Conservation (phyloP, 805 yeast species). For the Torulaspora microellipsoides region DNA sequence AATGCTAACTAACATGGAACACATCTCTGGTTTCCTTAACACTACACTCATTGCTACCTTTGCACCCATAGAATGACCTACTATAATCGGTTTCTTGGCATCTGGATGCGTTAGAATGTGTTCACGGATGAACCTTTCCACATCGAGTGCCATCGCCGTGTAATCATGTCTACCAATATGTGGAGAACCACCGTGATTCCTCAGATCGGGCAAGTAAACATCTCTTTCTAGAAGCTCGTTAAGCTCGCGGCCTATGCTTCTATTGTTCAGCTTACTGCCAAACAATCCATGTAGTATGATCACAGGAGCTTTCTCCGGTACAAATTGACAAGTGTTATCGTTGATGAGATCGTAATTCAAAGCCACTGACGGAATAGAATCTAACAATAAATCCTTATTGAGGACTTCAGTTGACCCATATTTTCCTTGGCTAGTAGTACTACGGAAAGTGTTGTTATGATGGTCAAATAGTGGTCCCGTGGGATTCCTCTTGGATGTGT, state of each 20-base stretch:
- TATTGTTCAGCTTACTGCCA: conserved; percentile 76
- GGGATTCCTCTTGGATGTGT: conserved; percentile 10
- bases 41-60: conserved; percentile 87
- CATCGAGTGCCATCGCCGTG: conserved; percentile 78
- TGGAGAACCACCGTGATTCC: conserved; percentile 94
- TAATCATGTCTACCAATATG: conserved; percentile 69
- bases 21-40: conserved; percentile 58
- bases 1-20: conserved; percentile 63
- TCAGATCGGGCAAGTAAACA: conserved; percentile 66
- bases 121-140: conserved; percentile 61
- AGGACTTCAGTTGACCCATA: conserved; percentile 27
- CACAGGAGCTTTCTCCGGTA: conserved; percentile 49
- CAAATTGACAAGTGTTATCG: conserved; percentile 25
- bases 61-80: conserved; percentile 93
- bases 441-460: conserved; percentile 25
- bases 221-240: conserved; percentile 47
- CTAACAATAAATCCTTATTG: conserved; percentile 27
- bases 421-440: conserved; percentile 24
- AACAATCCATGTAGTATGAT: conserved; percentile 84
- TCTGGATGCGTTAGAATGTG: conserved; percentile 35
- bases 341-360: conserved; percentile 50
- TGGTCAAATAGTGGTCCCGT: conserved; percentile 24
- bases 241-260: conserved; percentile 67
- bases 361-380: conserved; percentile 47
- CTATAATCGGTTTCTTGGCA: conserved; percentile 48